These are phyloP conservation scores for Pseudognaphalium luteoalbum DNA, from an alignment of 129 eudicot genomes.

Conservation along the genomic window DNA sequence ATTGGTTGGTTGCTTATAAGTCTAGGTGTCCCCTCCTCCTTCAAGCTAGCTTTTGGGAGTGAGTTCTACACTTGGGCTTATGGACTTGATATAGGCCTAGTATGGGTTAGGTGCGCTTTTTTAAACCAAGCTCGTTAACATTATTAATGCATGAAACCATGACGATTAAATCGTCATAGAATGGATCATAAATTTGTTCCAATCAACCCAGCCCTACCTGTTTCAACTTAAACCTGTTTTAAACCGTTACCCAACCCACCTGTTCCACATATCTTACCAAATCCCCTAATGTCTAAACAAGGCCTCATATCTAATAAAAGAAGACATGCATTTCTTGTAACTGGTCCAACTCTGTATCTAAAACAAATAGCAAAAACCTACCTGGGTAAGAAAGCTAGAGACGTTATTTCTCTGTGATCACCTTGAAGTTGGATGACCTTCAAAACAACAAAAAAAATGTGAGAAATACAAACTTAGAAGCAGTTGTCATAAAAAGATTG, in stretches of 20 bases:
- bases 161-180: not conserved
- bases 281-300: not conserved
- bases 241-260: not conserved
- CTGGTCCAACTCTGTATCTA: not conserved
- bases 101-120: too few relatives aligned
- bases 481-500: not conserved
- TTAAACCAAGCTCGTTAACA: not conserved
- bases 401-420: slow-evolving; percentile 87
- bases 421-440: slow-evolving; percentile 91
- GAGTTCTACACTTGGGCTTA: too few relatives aligned
- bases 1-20: too few relatives aligned
- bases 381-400: slow-evolving; percentile 71
- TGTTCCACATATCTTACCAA: not conserved
- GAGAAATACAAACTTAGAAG: not conserved
- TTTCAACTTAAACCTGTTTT: not conserved
- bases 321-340: not conserved
- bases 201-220: not conserved
- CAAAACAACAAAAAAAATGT: not conserved
- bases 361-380: slow-evolving; percentile 5
- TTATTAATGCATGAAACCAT: not conserved
- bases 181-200: not conserved
- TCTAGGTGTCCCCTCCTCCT: too few relatives aligned
- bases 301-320: not conserved
- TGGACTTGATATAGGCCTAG: too few relatives aligned
- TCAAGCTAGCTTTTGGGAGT: too few relatives aligned